These are phyloP conservation scores for Phlebiopsis gigantea DNA, from an alignment of 768 basidiomycete genomes.

Conservation along the genomic window DNA sequence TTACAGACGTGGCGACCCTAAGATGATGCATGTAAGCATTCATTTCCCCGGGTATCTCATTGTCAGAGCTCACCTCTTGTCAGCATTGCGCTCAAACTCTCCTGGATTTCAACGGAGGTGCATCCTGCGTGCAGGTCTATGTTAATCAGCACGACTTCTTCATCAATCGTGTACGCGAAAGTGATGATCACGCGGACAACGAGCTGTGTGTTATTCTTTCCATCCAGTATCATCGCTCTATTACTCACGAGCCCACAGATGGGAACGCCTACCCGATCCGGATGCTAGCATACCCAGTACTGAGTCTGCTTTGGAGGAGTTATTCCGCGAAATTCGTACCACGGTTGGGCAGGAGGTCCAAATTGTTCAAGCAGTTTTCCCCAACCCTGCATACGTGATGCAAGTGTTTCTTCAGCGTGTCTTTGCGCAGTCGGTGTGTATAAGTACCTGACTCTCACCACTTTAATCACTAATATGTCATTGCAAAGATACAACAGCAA, in stretches of 20 bases:
- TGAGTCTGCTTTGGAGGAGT: constrained; percentile 72
- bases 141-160: constrained; percentile 99
- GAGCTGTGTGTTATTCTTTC: constrained; percentile 38
- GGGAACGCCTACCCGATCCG: constrained; percentile 78
- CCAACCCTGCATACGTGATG: constrained; percentile 94
- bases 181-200: constrained; percentile 49
- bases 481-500: constrained; percentile 86
- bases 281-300: constrained; percentile 67
- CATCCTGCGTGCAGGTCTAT: constrained; percentile 96
- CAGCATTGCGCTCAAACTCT: constrained; percentile 97
- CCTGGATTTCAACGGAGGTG: constrained; percentile 95
- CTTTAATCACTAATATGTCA: not conserved
- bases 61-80: not conserved
- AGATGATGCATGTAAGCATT: constrained; percentile 99
- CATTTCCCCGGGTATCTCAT: constrained; percentile 31
- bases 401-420: constrained; percentile 96
- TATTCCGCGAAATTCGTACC: constrained; percentile 82
- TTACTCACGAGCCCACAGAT: constrained; percentile 42
- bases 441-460: not conserved
- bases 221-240: not conserved
- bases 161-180: constrained; percentile 83
- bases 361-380: constrained; percentile 98
- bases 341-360: constrained; percentile 96
- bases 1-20: constrained; percentile 95
- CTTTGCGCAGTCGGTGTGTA: constrained; percentile 90